phyloP scores from a whole-genome alignment of 139 green algal genomes.

The Choricystis sp. region DNA sequence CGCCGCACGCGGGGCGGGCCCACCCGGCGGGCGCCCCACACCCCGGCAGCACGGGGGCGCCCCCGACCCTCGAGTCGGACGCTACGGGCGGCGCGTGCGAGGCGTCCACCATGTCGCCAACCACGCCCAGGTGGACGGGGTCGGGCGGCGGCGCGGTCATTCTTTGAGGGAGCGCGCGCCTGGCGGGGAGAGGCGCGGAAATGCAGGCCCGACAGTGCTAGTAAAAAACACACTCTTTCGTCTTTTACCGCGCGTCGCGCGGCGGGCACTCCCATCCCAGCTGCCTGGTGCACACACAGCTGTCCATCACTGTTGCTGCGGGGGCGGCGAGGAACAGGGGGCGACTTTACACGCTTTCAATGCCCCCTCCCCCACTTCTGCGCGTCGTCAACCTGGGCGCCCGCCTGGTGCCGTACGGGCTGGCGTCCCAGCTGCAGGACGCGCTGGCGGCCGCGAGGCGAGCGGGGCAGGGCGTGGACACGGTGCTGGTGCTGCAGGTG shows the following conservation, averaged over 20 bases:
- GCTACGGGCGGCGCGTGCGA: too few relatives aligned
- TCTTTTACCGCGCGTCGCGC: neutral
- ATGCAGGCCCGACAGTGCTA: too few relatives aligned
- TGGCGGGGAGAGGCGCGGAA: too few relatives aligned
- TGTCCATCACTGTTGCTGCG: too few relatives aligned
- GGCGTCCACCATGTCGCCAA: constrained; percentile 8
- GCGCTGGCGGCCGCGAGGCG: constrained; percentile 13
- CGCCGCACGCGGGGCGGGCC: constrained; percentile 8
- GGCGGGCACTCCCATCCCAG: neutral
- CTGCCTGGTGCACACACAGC: too few relatives aligned
- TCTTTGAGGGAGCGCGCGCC: neutral
- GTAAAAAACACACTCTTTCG: neutral
- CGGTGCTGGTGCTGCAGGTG: constrained; percentile 42
- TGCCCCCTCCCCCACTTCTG: too few relatives aligned
- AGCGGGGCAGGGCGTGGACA: constrained; percentile 21
- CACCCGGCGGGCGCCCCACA: neutral
- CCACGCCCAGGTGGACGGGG: constrained; percentile 6
- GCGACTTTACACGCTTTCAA: too few relatives aligned
- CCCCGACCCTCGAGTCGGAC: constrained; percentile 14
- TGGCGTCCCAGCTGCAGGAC: constrained; percentile 22
- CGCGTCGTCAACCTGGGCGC: too few relatives aligned
- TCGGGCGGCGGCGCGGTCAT: constrained; percentile 5
- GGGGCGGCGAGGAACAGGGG: too few relatives aligned
- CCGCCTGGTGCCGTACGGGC: too few relatives aligned
- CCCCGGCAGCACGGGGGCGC: constrained; percentile 5